Percentiles rank a stretch among this genome's conserved stretches.
Evolutionary conservation across 805 yeast genomes (phyloP).

Genomic region (Wickerhamiella parazyma): DNA sequence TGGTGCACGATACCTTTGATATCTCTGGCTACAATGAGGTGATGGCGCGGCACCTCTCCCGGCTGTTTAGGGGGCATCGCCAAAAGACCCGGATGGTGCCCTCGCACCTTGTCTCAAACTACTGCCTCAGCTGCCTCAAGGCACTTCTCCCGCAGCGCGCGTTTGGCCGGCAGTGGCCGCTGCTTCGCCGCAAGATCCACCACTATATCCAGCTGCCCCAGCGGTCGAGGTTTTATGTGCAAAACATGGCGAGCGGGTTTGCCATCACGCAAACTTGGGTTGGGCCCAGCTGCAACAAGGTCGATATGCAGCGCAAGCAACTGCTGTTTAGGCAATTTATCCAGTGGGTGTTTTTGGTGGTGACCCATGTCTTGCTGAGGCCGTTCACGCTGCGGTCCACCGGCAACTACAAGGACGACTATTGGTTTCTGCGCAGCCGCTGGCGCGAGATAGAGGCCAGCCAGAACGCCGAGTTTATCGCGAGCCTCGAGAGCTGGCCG

Average conservation of each 20-base stretch:
- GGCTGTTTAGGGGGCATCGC: neutral
- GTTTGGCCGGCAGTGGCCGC: slow-evolving; percentile 2
- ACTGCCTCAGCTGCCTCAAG: neutral
- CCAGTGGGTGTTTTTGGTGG: neutral
- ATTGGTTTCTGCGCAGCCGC: neutral
- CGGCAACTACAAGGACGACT: neutral
- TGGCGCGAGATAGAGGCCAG: neutral
- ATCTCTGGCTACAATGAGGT: neutral
- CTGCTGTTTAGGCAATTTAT: neutral
- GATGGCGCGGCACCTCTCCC: neutral
- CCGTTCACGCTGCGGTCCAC: neutral
- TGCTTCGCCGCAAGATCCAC: neutral
- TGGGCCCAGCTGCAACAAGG: neutral
- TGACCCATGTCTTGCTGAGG: neutral
- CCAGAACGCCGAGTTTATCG: neutral
- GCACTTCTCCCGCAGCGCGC: neutral
- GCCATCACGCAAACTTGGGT: neutral
- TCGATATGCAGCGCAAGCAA: neutral
- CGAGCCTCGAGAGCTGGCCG: neutral
- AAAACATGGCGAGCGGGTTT: neutral
- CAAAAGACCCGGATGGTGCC: neutral
- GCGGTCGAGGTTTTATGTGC: neutral
- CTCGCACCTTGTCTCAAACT: neutral
- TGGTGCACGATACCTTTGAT: neutral
- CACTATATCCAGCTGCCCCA: neutral